Evolutionary conservation across 352 stramenopile genomes (phyloP).

Genomic region (Pythium rishiriense): DNA sequence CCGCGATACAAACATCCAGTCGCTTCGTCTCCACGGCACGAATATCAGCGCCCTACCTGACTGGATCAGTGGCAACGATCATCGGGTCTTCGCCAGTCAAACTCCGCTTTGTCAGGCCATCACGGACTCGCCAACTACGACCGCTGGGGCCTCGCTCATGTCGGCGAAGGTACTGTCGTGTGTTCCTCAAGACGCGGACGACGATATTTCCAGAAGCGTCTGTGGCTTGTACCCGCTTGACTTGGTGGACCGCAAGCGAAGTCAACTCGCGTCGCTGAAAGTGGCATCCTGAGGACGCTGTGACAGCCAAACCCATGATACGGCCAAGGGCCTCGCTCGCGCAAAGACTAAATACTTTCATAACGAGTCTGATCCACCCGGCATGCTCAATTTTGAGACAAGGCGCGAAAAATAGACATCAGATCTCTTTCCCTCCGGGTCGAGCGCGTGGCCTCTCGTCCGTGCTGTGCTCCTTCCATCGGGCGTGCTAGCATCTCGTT

Average conservation of each 20-base stretch:
- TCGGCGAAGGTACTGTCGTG: not conserved
- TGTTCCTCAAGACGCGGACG: not conserved
- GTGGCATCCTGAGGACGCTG: not conserved
- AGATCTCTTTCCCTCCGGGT: too few species aligned
- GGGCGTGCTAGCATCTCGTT: not conserved
- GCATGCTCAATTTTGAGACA: too few species aligned
- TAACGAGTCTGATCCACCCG: too few species aligned
- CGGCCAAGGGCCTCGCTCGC: too few species aligned
- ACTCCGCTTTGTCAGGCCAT: constrained; percentile 4
- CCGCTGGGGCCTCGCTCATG: not conserved
- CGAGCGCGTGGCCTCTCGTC: not conserved
- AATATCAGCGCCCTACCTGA: constrained; percentile 7
- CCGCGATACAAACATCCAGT: constrained; percentile 6
- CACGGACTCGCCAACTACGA: not conserved
- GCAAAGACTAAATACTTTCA: not conserved
- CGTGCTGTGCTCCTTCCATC: not conserved
- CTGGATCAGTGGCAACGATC: constrained; percentile 2
- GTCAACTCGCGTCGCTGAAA: not conserved
- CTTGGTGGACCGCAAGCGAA: constrained; percentile 7
- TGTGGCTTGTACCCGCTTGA: constrained; percentile 10
- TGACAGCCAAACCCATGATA: not conserved
- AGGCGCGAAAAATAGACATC: too few species aligned
- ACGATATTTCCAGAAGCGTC: not conserved
- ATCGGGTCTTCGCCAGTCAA: constrained; percentile 6
- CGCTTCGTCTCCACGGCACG: constrained; percentile 15